A percentile compares a stretch with the other conserved stretches of the same genome.
These are phyloP conservation scores for Aureobasidium sp. DNA, from an alignment of 2,329 filamentous ascomycete species.

Conservation along the genomic window DNA sequence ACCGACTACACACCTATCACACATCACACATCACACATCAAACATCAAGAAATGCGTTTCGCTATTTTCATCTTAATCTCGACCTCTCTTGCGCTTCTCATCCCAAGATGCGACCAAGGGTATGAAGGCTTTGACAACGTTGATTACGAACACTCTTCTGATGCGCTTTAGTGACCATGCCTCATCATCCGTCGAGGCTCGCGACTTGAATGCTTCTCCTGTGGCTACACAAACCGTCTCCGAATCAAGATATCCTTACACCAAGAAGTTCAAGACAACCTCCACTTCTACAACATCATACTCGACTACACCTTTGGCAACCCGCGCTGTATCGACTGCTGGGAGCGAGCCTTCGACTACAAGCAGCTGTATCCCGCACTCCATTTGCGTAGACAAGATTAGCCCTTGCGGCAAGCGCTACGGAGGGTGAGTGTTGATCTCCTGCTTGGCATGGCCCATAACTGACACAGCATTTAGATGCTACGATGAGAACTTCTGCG, in stretches of 20 bases:
- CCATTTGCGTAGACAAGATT: constrained; percentile 2
- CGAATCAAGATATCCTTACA: not conserved
- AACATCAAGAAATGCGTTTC: not conserved
- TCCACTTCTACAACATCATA: not conserved
- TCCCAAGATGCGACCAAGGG: not conserved
- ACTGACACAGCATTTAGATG: not conserved
- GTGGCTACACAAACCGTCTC: not conserved
- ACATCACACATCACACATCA: too few relatives aligned
- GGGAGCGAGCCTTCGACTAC: not conserved
- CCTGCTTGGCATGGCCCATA: too few relatives aligned
- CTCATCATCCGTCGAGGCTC: not conserved
- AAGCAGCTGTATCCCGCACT: not conserved
- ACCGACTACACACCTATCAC: not conserved
- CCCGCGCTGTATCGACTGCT: not conserved
- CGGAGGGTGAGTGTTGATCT: not conserved
- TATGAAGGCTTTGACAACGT: not conserved
- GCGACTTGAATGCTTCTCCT: not conserved
- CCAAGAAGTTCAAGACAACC: not conserved
- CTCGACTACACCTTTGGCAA: not conserved
- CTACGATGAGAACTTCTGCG: constrained; percentile 8
- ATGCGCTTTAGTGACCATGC: not conserved
- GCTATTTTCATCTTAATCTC: not conserved
- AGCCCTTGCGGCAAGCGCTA: not conserved
- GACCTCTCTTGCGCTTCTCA: constrained; percentile 2
- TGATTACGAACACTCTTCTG: not conserved